A percentile compares a stretch with the other conserved stretches of the same genome.
These are phyloP conservation scores for Podaxis pistillaris DNA, from an alignment of 768 basidiomycete species.

Conservation along the genomic window DNA sequence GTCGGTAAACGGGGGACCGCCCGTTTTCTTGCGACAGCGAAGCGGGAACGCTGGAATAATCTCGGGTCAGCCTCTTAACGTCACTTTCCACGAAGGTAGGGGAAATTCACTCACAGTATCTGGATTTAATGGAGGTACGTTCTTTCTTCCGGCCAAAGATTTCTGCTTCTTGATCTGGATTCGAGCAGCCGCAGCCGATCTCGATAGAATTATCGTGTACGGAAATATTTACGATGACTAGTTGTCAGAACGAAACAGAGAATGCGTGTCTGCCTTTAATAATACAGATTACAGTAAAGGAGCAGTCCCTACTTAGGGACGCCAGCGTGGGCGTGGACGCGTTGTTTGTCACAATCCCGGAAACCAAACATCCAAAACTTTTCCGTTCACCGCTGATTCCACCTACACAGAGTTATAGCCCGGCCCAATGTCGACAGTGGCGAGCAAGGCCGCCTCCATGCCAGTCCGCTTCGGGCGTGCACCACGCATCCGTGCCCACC, in stretches of 20 bases:
- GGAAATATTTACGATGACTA: conserved; percentile 2
- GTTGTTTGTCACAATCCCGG: conserved; percentile 2
- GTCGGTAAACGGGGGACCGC: conserved; percentile 24
- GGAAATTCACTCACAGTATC: neutral
- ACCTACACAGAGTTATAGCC: neutral
- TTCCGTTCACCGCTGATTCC: neutral
- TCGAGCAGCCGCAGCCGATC: neutral
- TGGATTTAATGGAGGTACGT: conserved; percentile 9
- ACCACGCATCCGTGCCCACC: conserved; percentile 41
- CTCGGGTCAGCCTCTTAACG: conserved; percentile 26
- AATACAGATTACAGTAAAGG: too few relatives aligned
- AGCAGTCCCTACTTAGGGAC: neutral
- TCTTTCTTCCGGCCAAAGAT: neutral
- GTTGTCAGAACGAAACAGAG: neutral
- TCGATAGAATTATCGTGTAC: conserved; percentile 10
- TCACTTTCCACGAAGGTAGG: conserved; percentile 17
- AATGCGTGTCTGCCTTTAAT: neutral
- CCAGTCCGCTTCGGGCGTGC: conserved; percentile 48
- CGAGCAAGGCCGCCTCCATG: conserved; percentile 4
- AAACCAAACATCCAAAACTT: conserved; percentile 10
- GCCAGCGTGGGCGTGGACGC: neutral
- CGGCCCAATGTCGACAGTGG: conserved; percentile 2
- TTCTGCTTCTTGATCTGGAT: neutral
- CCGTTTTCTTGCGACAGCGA: conserved; percentile 21
- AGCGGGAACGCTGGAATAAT: conserved; percentile 24